Percentiles rank a stretch among this genome's conserved stretches.
Evolutionary conservation across 441 rosid species (phyloP).

Genomic region (Erodium moschatum): DNA sequence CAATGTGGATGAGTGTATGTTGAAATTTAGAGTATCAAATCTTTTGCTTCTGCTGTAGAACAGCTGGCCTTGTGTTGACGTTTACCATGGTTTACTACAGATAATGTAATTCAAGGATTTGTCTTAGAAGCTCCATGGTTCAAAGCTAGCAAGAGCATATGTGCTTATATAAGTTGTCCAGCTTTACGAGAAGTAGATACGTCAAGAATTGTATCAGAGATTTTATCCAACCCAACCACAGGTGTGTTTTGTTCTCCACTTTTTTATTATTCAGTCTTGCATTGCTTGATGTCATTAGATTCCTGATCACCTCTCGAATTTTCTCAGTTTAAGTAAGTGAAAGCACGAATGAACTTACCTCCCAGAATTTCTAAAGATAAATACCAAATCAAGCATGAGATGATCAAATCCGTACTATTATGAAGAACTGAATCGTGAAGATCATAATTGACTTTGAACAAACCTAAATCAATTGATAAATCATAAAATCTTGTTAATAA

Average conservation of each 20-base stretch:
- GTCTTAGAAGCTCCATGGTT: constrained; percentile 41
- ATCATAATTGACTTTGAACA: no score
- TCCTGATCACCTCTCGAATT: not conserved
- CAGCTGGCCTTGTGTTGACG: not conserved
- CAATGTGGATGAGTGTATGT: not conserved
- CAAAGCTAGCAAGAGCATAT: constrained; percentile 32
- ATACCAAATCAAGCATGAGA: no score
- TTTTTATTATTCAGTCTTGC: not conserved
- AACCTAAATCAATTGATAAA: no score
- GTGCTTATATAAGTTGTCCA: constrained; percentile 38
- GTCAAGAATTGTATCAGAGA: constrained; percentile 31
- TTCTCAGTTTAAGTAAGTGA: no score
- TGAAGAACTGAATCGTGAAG: no score
- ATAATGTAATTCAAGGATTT: constrained; percentile 30
- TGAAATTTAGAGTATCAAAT: not conserved
- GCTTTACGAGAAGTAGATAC: constrained; percentile 43
- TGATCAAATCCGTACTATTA: no score
- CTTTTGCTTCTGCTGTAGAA: not conserved
- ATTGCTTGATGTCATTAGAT: not conserved
- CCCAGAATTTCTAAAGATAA: no score
- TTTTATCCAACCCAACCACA: constrained; percentile 19
- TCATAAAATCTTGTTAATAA: no score
- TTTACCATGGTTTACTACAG: constrained; percentile 16
- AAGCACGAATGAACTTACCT: no score
- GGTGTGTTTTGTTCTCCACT: constrained; percentile 20